These are phyloP conservation scores for Pichia sp. DNA, from an alignment of 1,139 yeast genomes.

Conservation along the genomic window DNA sequence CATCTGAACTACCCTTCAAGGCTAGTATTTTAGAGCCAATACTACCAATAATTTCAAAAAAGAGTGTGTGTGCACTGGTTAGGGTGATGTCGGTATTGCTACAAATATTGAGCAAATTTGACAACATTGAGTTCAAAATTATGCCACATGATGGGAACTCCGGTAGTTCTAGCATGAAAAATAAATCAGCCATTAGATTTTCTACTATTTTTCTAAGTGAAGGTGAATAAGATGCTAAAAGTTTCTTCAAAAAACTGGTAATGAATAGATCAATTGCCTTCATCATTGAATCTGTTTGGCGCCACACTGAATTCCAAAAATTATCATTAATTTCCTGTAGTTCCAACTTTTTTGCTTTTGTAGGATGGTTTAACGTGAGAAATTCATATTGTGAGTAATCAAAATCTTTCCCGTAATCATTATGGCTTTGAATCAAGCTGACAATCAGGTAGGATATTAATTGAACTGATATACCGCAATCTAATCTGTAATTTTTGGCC, in stretches of 20 bases:
- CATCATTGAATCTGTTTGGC: slow-evolving; percentile 12
- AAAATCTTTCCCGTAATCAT: slow-evolving; percentile 28
- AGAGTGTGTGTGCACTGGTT: slow-evolving; percentile 42
- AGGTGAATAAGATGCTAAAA: slow-evolving; percentile 38
- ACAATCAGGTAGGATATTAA: slow-evolving; percentile 44
- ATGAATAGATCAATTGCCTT: slow-evolving; percentile 36
- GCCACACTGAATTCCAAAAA: slow-evolving; percentile 14
- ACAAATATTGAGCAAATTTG: slow-evolving; percentile 12
- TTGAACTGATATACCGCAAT: slow-evolving; percentile 47
- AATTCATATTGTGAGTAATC: slow-evolving; percentile 25
- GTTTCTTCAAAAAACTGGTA: slow-evolving; percentile 37
- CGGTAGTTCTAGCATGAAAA: slow-evolving; percentile 45
- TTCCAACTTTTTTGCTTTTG: slow-evolving; percentile 16
- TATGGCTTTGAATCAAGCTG: slow-evolving; percentile 42
- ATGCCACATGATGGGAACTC: slow-evolving; percentile 52
- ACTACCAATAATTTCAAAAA: slow-evolving; percentile 52
- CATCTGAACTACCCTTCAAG: slow-evolving; percentile 25
- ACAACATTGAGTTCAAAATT: slow-evolving; percentile 36
- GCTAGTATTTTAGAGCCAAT: slow-evolving; percentile 49
- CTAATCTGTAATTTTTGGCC: slow-evolving; percentile 42
- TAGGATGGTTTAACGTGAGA: slow-evolving; percentile 8
- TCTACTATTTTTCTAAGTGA: slow-evolving; percentile 45
- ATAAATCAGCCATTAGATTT: slow-evolving; percentile 51
- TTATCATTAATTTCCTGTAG: slow-evolving; percentile 16
- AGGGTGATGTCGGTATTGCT: slow-evolving; percentile 28